Evolutionary conservation across 148 eudicot species (phyloP).

Genomic region (Vaccinium darrowii): DNA sequence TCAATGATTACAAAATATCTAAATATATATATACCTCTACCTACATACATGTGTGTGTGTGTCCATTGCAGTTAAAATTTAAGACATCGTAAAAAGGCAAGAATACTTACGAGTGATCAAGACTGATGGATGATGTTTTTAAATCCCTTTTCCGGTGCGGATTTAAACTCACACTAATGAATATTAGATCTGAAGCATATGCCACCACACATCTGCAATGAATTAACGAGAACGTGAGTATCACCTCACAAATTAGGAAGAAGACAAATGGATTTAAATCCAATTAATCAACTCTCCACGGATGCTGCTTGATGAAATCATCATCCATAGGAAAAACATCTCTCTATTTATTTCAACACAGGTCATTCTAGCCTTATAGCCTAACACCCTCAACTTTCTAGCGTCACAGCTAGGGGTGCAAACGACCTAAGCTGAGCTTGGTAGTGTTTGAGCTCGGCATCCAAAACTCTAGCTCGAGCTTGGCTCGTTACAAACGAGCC

Average conservation of each 20-base stretch:
- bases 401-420: not conserved
- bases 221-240: slow-evolving; percentile 1
- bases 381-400: not conserved
- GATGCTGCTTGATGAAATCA: not conserved
- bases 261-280: not conserved
- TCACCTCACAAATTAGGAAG: not conserved
- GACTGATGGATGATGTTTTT: slow-evolving; percentile 61
- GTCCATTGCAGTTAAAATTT: not conserved
- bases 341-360: not conserved
- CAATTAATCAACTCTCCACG: not conserved
- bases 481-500: too few species aligned
- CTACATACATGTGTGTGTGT: too few species aligned
- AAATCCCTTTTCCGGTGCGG: slow-evolving; percentile 77
- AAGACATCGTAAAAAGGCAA: not conserved
- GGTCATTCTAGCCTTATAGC: not conserved
- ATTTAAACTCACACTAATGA: slow-evolving; percentile 68
- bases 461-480: too few species aligned
- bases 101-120: slow-evolving; percentile 85
- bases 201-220: slow-evolving; percentile 83
- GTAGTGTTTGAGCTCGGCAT: not conserved
- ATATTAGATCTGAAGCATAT: slow-evolving; percentile 85
- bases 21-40: not conserved
- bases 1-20: not conserved
- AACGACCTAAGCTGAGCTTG: too few species aligned
- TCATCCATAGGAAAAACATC: not conserved